These are phyloP conservation scores for Microcos paniculata DNA, from an alignment of 345 rosid genomes.

Conservation along the genomic window DNA sequence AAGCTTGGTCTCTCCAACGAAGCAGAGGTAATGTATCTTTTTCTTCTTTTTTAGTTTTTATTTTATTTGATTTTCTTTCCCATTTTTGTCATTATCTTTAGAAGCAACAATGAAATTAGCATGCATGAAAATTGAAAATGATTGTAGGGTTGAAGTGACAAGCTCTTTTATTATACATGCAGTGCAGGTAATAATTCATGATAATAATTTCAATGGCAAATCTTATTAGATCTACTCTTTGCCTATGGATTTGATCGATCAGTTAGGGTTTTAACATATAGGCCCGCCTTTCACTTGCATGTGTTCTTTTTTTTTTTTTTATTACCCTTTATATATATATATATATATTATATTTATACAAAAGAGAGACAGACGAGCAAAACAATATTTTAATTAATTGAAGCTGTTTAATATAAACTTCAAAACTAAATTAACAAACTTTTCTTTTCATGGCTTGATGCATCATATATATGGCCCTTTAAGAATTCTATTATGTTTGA, in stretches of 20 bases:
- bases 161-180: neutral
- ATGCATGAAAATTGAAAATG: conserved; percentile 26
- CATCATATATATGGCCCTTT: too few species aligned
- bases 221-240: neutral
- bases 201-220: neutral
- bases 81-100: neutral
- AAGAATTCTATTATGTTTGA: too few species aligned
- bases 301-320: neutral
- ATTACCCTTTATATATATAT: too few species aligned
- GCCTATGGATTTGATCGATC: neutral
- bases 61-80: neutral
- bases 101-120: conserved; percentile 9
- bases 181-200: neutral
- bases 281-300: neutral
- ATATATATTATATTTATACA: too few species aligned
- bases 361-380: too few species aligned
- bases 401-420: too few species aligned
- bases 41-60: neutral
- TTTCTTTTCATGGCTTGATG: too few species aligned
- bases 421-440: too few species aligned
- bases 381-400: too few species aligned
- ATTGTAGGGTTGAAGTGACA: conserved; percentile 19
- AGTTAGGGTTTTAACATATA: neutral
- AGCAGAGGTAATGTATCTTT: conserved; percentile 32
- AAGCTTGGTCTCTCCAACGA: conserved; percentile 46